A percentile compares a stretch with the other conserved stretches of the same genome.
Conservation (phyloP, 768 basidiomycete species). For the Clavaria fumosa region DNA sequence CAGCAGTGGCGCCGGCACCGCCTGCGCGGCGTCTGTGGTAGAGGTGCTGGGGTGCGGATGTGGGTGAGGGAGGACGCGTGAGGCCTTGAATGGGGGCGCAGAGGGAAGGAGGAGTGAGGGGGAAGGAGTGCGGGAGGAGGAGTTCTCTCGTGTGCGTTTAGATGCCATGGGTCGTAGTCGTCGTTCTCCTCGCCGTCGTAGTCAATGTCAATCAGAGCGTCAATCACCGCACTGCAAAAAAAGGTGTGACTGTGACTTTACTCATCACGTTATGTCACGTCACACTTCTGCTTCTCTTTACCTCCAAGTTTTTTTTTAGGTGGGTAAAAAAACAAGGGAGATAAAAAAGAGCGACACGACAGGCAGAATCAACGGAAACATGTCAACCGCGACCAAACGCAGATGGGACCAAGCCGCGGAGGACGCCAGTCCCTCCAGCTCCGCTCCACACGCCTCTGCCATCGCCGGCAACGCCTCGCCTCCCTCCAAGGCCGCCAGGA, state of each 20-base stretch:
- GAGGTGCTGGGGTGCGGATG: neutral
- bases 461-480: conserved; percentile 26
- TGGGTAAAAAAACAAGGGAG: too few relatives aligned
- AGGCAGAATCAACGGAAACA: too few relatives aligned
- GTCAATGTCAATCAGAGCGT: neutral
- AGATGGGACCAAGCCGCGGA: conserved; percentile 67
- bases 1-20: conserved; percentile 27
- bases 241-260: too few relatives aligned
- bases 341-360: too few relatives aligned
- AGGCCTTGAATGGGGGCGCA: neutral
- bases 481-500: conserved; percentile 27
- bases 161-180: too few relatives aligned
- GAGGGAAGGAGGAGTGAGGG: conserved; percentile 1
- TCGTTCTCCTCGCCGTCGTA: too few relatives aligned
- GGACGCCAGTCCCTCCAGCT: conserved; percentile 13
- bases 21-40: neutral
- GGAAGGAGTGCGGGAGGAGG: conserved; percentile 8
- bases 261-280: neutral
- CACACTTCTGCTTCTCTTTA: conserved; percentile 1
- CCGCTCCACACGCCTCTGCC: too few relatives aligned
- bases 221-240: too few relatives aligned
- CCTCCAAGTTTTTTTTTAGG: conserved; percentile 42
- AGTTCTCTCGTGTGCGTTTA: conserved; percentile 7
- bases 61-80: conserved; percentile 4
- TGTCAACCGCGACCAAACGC: too few relatives aligned